Evolutionary conservation across 2,329 filamentous ascomycete species (phyloP).

Genomic region (Thelonectria blattea): DNA sequence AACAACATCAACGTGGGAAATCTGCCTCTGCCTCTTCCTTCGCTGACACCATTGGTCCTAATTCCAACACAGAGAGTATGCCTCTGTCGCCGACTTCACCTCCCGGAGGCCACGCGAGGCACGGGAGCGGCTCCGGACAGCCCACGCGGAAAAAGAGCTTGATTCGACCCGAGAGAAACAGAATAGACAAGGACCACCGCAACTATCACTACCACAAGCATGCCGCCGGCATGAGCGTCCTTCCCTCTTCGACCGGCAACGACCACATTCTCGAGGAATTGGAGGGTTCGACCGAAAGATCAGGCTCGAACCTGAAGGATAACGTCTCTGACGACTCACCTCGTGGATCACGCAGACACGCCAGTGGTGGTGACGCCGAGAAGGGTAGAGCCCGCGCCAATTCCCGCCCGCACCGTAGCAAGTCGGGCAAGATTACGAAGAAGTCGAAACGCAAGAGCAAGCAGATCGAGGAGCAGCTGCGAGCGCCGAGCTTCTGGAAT

Average conservation of each 20-base stretch:
- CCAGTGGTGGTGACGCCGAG: constrained; percentile 40
- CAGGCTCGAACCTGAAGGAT: constrained; percentile 54
- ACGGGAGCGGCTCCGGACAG: constrained; percentile 39
- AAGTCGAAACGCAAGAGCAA: constrained; percentile 51
- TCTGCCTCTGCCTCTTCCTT: constrained; percentile 63
- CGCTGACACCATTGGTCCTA: constrained; percentile 63
- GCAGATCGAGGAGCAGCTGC: constrained; percentile 68
- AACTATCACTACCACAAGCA: constrained; percentile 97
- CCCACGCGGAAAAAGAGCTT: constrained; percentile 80
- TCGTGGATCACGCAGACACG: constrained; percentile 44
- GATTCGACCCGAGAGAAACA: constrained; percentile 85
- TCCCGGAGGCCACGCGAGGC: constrained; percentile 40
- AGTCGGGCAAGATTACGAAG: constrained; percentile 70
- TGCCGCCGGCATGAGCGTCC: constrained; percentile 88
- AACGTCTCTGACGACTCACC: constrained; percentile 53
- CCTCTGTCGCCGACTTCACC: constrained; percentile 57
- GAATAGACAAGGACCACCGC: constrained; percentile 84
- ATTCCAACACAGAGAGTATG: constrained; percentile 60
- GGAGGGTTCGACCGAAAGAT: constrained; percentile 66
- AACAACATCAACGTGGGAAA: constrained; percentile 58
- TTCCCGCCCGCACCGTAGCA: constrained; percentile 49
- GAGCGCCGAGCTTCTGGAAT: constrained; percentile 89
- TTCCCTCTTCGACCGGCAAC: constrained; percentile 91
- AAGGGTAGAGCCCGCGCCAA: constrained; percentile 39
- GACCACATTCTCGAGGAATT: constrained; percentile 85